Conservation (phyloP, 306 rosid species). For the Ormosia emarginata region DNA sequence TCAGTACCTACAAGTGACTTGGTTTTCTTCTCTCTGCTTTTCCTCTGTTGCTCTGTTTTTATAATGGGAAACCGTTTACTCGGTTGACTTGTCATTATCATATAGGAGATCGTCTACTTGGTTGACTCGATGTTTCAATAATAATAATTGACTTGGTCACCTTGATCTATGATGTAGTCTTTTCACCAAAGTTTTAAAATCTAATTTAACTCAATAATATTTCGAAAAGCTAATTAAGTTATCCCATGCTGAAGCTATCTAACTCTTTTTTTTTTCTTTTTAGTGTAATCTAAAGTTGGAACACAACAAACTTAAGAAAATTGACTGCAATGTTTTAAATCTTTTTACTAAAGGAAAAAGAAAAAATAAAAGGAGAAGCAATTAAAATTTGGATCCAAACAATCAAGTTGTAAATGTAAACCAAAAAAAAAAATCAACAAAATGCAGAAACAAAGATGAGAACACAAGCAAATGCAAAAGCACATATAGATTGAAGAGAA, state of each 20-base stretch:
- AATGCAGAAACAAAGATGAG: background rate
- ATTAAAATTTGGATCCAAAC: background rate
- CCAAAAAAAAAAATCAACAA: no score
- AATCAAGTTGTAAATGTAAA: no score
- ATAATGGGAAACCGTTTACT: constrained; percentile 39
- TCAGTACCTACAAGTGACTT: background rate
- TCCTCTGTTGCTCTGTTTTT: background rate
- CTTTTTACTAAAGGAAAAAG: background rate
- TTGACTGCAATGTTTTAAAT: background rate
- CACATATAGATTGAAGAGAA: background rate
- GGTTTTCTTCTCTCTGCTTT: background rate
- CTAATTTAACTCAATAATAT: background rate
- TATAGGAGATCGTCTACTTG: constrained; percentile 31
- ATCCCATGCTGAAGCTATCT: background rate
- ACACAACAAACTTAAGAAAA: background rate
- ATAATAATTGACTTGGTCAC: constrained; percentile 39
- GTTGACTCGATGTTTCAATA: constrained; percentile 25
- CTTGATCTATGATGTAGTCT: background rate
- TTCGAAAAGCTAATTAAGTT: background rate
- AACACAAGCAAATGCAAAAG: background rate
- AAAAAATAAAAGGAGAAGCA: background rate
- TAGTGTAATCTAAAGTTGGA: background rate
- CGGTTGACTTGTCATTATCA: constrained; percentile 41
- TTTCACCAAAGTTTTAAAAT: background rate
- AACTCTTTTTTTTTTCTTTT: background rate